Base-by-base conservation (phyloP, 805 yeast species). In the Scheffersomyces ergatensis region DNA sequence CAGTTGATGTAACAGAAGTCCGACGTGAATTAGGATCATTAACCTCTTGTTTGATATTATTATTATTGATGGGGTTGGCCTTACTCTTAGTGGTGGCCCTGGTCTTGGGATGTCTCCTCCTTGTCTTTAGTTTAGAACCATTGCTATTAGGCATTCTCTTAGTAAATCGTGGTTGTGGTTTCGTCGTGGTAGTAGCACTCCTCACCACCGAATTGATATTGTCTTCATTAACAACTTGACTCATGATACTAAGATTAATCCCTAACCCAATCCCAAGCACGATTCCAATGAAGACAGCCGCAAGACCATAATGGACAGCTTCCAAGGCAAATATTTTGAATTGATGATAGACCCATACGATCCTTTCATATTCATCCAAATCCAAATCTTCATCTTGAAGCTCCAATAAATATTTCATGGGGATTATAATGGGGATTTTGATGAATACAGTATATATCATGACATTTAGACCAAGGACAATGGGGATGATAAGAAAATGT, bases 391-490 rank as follows among this genome's bases (percentile, higher is more conserved):
- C 18, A 29, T 29, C 18, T 14, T 29, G 18, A n/a, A 29, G 18
- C 15, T 46, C 49, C 12, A 46, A 31, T 2, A 46, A 12, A 29
- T 43, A 46, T 9, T 25, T 30, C 8, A 43, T 15, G 5, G 49
- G 49, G 5, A 36, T 37, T 9, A 46, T 25, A 13, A 46, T 18
- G 11, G 49, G 49, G n/a, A 46, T 31, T 31, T 43, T 46, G 21
- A 46, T 33, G n/a, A 46, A 38, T 14, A 47, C 47, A 8, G 36
- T 40, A 33, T 46, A 46, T 2, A 43, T 21, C 24, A 38, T 32
- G 17, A 46, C 34, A 20, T 36, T 36, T 11, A 43, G 6, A 19
- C 33, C 24, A 8, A 43, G 21, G 4, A 31, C 15, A 2, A 43
- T 3, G 12, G 46, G 46, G 3, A 36, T 42, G 15, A 38, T 18